These are phyloP conservation scores for Annulohypoxylon bovei DNA, from an alignment of 495 filamentous ascomycete genomes.

Conservation along the genomic window DNA sequence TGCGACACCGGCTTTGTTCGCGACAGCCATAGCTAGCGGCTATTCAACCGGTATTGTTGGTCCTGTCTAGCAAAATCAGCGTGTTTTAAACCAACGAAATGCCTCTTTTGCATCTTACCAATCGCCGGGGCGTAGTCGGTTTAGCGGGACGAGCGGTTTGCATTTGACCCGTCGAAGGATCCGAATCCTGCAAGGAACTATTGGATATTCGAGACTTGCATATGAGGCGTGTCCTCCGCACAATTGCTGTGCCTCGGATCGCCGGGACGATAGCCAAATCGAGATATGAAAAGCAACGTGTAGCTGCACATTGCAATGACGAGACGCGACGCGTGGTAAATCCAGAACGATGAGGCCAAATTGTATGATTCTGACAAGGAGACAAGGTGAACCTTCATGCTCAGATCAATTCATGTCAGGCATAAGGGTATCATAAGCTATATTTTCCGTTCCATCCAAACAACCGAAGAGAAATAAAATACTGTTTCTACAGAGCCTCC, in stretches of 20 bases:
- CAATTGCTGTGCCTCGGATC: neutral
- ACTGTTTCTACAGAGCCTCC: neutral
- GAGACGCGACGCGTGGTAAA: neutral
- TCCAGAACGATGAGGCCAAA: neutral
- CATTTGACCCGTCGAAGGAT: neutral
- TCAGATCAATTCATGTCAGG: neutral
- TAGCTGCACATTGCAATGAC: neutral
- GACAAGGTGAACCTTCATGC: neutral
- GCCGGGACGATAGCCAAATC: neutral
- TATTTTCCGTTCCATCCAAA: neutral
- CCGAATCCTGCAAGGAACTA: neutral
- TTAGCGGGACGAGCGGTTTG: neutral
- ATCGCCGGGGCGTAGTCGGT: neutral
- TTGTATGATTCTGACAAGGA: neutral
- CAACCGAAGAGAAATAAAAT: neutral
- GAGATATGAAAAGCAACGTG: neutral
- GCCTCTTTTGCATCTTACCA: neutral
- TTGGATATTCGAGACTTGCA: neutral
- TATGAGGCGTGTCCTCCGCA: no score
- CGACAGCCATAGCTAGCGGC: neutral
- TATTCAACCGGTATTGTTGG: neutral
- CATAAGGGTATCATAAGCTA: slow-evolving; percentile 32
- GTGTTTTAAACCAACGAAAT: neutral
- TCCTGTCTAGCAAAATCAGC: neutral
- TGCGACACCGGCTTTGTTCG: neutral